These are phyloP conservation scores for Trametes pubescens DNA, from an alignment of 1,284 basidiomycete species.

Conservation along the genomic window DNA sequence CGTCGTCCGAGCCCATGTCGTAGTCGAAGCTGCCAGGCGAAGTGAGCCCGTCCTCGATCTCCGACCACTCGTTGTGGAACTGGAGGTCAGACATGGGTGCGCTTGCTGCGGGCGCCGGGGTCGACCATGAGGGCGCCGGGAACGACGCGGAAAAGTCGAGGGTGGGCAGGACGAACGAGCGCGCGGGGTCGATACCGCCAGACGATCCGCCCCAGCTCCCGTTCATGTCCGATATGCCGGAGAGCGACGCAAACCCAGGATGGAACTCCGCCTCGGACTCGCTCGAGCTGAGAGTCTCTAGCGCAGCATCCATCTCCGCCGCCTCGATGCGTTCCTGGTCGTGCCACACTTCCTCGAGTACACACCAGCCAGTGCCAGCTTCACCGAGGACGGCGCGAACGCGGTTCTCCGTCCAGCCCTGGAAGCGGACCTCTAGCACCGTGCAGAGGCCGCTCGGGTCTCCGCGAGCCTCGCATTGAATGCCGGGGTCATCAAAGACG, in stretches of 20 bases:
- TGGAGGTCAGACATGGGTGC: constrained; percentile 36
- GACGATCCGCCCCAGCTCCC: constrained; percentile 23
- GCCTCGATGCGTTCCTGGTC: constrained; percentile 46
- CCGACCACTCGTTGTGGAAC: constrained; percentile 42
- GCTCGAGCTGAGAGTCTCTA: constrained; percentile 39
- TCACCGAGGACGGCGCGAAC: constrained; percentile 74
- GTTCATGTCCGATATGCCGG: constrained; percentile 21
- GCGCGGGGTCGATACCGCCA: constrained; percentile 53
- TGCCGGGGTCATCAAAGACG: constrained; percentile 68
- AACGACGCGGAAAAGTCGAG: constrained; percentile 67
- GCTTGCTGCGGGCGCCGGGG: constrained; percentile 22
- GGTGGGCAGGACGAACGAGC: constrained; percentile 71
- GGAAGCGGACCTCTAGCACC: constrained; percentile 70
- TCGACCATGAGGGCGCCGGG: constrained; percentile 31
- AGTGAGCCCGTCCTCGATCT: constrained; percentile 25
- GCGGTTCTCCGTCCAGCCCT: constrained; percentile 69
- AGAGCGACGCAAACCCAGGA: constrained; percentile 31
- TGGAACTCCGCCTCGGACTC: constrained; percentile 20
- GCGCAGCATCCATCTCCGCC: constrained; percentile 41
- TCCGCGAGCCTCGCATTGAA: constrained; percentile 65
- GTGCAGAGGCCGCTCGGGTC: constrained; percentile 58
- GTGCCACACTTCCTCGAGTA: constrained; percentile 62
- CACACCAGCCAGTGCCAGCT: constrained; percentile 75
- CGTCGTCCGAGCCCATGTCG: constrained; percentile 20
- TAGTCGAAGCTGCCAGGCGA: constrained; percentile 17